These are phyloP conservation scores for Eragrostis nindensis DNA, from an alignment of 176 grass and related monocot genomes.

Conservation along the genomic window DNA sequence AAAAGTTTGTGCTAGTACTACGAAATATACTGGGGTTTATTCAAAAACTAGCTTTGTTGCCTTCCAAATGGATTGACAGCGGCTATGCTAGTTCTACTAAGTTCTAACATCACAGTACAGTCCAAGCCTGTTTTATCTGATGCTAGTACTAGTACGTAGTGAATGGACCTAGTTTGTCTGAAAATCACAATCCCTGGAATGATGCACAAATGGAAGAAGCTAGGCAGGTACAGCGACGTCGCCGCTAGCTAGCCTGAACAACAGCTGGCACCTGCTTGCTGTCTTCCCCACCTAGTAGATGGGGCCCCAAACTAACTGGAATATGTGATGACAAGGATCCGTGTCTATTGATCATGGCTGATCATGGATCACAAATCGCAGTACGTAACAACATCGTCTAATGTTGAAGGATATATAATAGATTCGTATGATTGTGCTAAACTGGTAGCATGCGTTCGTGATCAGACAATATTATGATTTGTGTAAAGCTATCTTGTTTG, in stretches of 20 bases:
- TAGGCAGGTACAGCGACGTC: conserved; percentile 24
- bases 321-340: conserved; percentile 24
- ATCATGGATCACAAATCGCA: background rate
- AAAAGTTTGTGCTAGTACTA: background rate
- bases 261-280: conserved; percentile 54
- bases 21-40: background rate
- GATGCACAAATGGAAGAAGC: conserved; percentile 50
- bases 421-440: background rate
- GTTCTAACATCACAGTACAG: background rate
- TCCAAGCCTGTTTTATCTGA: background rate
- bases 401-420: background rate
- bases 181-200: conserved; percentile 24
- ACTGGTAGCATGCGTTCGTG: background rate
- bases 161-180: conserved; percentile 20
- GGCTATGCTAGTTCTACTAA: background rate
- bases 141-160: background rate
- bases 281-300: conserved; percentile 34
- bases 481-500: background rate
- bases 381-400: background rate
- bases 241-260: conserved; percentile 19
- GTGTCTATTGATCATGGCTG: conserved; percentile 8
- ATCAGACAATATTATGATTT: background rate
- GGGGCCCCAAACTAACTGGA: conserved; percentile 7
- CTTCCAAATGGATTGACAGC: conserved; percentile 7
- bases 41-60: background rate